These are phyloP conservation scores for Mortierella polycephala DNA, from an alignment of 371 early-diverging fungal species.

Conservation along the genomic window DNA sequence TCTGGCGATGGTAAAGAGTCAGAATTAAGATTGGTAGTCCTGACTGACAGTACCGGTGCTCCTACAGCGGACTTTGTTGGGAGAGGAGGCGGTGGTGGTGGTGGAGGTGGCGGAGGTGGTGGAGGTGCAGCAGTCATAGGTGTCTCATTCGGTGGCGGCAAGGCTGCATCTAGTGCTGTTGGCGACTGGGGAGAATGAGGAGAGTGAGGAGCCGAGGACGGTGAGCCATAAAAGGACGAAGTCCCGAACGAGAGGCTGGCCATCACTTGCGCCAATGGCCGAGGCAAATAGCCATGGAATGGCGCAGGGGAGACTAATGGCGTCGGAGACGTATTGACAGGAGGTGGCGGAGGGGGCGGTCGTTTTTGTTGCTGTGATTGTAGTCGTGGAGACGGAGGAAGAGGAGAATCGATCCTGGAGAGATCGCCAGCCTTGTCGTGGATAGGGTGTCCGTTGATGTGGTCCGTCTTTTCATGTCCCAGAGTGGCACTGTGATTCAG, in stretches of 20 bases:
- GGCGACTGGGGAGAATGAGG: slow-evolving; percentile 38
- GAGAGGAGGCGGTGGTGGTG: slow-evolving; percentile 31
- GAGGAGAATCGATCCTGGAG: slow-evolving; percentile 40
- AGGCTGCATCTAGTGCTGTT: slow-evolving; percentile 2
- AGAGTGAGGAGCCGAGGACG: slow-evolving; percentile 30
- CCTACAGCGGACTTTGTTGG: slow-evolving; percentile 5
- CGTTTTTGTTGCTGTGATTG: slow-evolving; percentile 32
- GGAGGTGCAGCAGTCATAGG: neutral
- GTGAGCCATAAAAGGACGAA: slow-evolving; percentile 31
- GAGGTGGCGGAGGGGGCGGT: slow-evolving; percentile 47
- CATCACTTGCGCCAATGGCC: slow-evolving; percentile 49
- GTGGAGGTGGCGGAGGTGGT: slow-evolving; percentile 32
- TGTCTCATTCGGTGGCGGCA: neutral
- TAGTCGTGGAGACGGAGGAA: slow-evolving; percentile 7
- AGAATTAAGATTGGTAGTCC: slow-evolving; percentile 11
- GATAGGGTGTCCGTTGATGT: neutral
- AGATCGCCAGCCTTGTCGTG: neutral
- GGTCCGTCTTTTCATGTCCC: neutral
- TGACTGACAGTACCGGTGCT: slow-evolving; percentile 16
- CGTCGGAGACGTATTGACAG: slow-evolving; percentile 21
- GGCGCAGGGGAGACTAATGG: slow-evolving; percentile 36
- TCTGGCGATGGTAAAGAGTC: neutral
- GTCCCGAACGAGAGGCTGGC: slow-evolving; percentile 51
- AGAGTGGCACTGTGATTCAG: slow-evolving; percentile 1
- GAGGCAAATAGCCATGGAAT: slow-evolving; percentile 44